These are phyloP conservation scores for Gastrolobium bilobum DNA, from an alignment of 306 rosid genomes.

Conservation along the genomic window DNA sequence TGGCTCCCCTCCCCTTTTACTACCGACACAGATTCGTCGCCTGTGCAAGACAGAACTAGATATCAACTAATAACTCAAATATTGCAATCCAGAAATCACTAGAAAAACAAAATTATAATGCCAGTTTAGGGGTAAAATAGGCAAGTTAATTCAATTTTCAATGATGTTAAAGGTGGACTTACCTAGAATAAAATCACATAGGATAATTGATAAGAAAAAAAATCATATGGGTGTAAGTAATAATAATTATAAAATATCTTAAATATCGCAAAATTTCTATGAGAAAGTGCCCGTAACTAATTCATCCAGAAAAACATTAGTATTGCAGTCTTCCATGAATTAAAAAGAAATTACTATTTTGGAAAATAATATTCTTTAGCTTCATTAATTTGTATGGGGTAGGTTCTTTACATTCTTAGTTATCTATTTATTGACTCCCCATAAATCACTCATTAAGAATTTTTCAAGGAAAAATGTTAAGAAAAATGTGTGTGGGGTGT, in stretches of 20 bases:
- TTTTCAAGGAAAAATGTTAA: not conserved
- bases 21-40: not conserved
- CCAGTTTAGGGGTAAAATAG: not conserved
- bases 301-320: too few relatives aligned
- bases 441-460: not conserved
- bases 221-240: too few relatives aligned
- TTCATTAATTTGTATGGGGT: not conserved
- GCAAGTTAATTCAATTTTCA: too few relatives aligned
- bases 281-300: too few relatives aligned
- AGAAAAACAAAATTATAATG: not conserved
- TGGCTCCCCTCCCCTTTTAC: not conserved
- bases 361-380: not conserved
- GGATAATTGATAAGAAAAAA: too few relatives aligned
- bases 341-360: too few relatives aligned
- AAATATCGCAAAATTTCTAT: too few relatives aligned
- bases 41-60: not conserved
- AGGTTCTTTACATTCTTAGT: not conserved
- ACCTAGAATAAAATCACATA: too few relatives aligned
- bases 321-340: too few relatives aligned
- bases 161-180: too few relatives aligned
- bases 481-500: too few relatives aligned
- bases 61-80: not conserved
- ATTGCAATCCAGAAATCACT: not conserved
- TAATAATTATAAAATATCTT: too few relatives aligned
- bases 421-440: not conserved